Conservation (phyloP, 2,329 filamentous ascomycete species). For the Macrophomina pseudophaseolina region DNA sequence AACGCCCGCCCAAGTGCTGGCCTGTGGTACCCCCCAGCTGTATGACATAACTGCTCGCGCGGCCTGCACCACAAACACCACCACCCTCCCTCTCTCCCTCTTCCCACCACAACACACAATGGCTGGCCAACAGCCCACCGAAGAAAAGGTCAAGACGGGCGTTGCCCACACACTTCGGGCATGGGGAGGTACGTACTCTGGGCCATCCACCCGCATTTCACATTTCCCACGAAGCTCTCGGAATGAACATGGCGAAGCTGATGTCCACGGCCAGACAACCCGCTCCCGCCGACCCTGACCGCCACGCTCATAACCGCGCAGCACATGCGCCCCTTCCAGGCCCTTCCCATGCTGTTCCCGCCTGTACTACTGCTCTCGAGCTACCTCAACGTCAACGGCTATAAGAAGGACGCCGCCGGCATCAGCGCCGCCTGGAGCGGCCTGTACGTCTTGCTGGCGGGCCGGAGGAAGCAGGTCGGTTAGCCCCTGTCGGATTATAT, state of each 20-base stretch:
- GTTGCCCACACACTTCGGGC: constrained; percentile 53
- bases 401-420: constrained; percentile 67
- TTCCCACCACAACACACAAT: constrained; percentile 36
- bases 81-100: not conserved
- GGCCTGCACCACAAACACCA: not conserved
- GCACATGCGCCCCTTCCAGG: constrained; percentile 69
- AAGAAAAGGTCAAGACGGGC: constrained; percentile 47
- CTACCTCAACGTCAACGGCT: constrained; percentile 68
- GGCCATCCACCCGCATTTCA: constrained; percentile 27
- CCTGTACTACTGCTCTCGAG: constrained; percentile 69
- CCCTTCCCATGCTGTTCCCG: constrained; percentile 70
- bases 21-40: not conserved
- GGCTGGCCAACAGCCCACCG: constrained; percentile 40
- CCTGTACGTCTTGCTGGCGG: constrained; percentile 67
- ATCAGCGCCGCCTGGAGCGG: constrained; percentile 69
- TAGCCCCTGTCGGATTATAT: not conserved
- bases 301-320: constrained; percentile 70
- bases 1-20: constrained; percentile 6
- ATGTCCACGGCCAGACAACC: not conserved
- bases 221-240: too few species aligned
- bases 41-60: constrained; percentile 21
- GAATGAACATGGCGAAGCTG: too few species aligned
- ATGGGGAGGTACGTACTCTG: constrained; percentile 54
- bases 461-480: constrained; percentile 57
- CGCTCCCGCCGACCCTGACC: constrained; percentile 66